These are phyloP conservation scores for Rhamnella rubrinervis DNA, from an alignment of 331 rosid species.

Conservation along the genomic window DNA sequence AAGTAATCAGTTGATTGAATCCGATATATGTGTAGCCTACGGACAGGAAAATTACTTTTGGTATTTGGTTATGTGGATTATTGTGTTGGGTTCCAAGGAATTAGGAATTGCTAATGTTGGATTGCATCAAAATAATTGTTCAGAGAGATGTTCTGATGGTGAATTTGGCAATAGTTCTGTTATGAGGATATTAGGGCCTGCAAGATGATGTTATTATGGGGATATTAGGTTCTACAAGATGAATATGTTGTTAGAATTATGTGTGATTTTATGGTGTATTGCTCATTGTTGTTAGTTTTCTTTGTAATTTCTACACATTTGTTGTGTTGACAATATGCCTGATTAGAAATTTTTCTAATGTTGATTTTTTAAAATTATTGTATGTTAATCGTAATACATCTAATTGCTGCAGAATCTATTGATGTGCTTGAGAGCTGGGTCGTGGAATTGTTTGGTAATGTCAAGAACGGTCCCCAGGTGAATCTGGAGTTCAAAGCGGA, in stretches of 20 bases:
- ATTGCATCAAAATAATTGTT: not conserved
- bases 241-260: not conserved
- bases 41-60: no score
- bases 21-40: no score
- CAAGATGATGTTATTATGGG: not conserved
- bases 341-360: no score
- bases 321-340: no score
- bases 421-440: slow-evolving; percentile 93
- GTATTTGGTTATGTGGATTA: not conserved
- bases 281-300: not conserved
- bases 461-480: slow-evolving; percentile 59
- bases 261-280: not conserved
- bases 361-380: no score
- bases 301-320: no score
- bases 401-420: slow-evolving; percentile 67
- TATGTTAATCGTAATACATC: no score
- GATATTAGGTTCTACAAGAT: no score
- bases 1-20: no score
- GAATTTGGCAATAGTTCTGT: not conserved
- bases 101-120: not conserved
- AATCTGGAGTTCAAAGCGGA: slow-evolving; percentile 56
- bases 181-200: not conserved
- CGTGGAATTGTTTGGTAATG: slow-evolving; percentile 67
- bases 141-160: slow-evolving; percentile 4
- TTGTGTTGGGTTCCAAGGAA: slow-evolving; percentile 6